Evolutionary conservation across 345 rosid species (phyloP), one percentile per base, ranked within the genome.

Genomic region (Laguncularia racemosa): DNA sequence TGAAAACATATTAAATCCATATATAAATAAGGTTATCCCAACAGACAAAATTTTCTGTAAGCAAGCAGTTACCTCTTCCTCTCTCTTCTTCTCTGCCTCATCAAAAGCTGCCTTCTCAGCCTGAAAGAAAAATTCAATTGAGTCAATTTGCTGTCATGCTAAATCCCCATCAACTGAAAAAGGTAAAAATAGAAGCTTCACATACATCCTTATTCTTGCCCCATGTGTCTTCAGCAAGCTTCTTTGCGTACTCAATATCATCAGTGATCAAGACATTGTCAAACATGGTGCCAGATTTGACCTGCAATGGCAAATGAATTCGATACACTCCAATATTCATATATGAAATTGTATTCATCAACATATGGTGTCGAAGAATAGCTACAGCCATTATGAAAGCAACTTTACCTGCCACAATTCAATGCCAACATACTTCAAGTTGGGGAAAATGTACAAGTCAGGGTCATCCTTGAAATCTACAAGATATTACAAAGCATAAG

Each of bases 81-180:
- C 88, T 69, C 20, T 79, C 69, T 84, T 84, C 77, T 92, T 85
- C 73, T 89, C 97, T 14, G 84, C 89, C 77, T 86, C 97, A 0
- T 92, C 98, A 40, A 92, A 92, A 59, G 97, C 88, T 65, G 89
- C 95, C 80, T 92, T 89, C 81, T 92, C 98, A 16, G 93, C 93
- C 98, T 91, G 82, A 59, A 77, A 53, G 17, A 43, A 68, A 38
- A 23, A 23, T 23, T 6, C 3, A 23, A 2, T 23, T 23, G 5
- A 2, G 28, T 23, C 28, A 23, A 23, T 23, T 23, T 23, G 3
- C 5, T 23, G 28, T 23, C 28, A 23, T 23, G 5, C 5, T 23
- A 23, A 23, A 23, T 23, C n/a, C n/a, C n/a, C 28, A 23, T 23
- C 28, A 23, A 23, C 28, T 23, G 5, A 23, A 53, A 33, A 11